A percentile compares a stretch with the other conserved stretches of the same genome.
These are phyloP conservation scores for Vigna hirtella DNA, from an alignment of 306 rosid genomes.

Conservation along the genomic window DNA sequence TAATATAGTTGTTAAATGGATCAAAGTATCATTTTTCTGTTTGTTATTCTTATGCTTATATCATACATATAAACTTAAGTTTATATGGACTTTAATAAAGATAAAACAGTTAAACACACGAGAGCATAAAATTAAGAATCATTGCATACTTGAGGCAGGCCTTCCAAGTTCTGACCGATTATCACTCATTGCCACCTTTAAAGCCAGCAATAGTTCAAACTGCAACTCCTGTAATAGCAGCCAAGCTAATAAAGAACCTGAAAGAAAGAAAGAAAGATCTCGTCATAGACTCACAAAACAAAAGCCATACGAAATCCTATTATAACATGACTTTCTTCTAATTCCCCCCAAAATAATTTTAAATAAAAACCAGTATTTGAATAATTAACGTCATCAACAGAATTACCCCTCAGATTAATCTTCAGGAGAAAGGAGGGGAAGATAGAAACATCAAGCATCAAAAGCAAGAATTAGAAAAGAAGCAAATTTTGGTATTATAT, in stretches of 20 bases:
- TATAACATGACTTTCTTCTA: neutral
- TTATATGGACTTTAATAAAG: neutral
- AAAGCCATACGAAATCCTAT: constrained; percentile 12
- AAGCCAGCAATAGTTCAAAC: constrained; percentile 46
- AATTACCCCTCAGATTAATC: constrained; percentile 25
- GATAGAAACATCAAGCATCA: neutral
- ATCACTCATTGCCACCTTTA: constrained; percentile 55
- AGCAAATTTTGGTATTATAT: neutral
- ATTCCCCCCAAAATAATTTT: neutral
- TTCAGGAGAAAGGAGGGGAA: neutral
- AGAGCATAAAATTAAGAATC: constrained; percentile 15
- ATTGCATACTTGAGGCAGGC: constrained; percentile 71
- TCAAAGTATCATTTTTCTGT: no score
- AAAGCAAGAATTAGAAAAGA: neutral
- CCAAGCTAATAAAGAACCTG: constrained; percentile 41
- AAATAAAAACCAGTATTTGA: neutral
- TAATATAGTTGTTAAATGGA: no score
- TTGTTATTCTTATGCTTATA: neutral
- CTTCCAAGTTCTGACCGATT: constrained; percentile 56
- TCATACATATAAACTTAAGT: neutral
- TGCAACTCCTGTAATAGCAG: constrained; percentile 32
- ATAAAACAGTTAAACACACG: constrained; percentile 19
- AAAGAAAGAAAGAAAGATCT: constrained; percentile 15
- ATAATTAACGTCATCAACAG: neutral
- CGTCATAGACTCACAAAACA: constrained; percentile 22